A percentile compares a stretch with the other conserved stretches of the same genome.
Evolutionary conservation across 2,329 filamentous ascomycete species (phyloP).

Genomic region (Penicillium sp.): DNA sequence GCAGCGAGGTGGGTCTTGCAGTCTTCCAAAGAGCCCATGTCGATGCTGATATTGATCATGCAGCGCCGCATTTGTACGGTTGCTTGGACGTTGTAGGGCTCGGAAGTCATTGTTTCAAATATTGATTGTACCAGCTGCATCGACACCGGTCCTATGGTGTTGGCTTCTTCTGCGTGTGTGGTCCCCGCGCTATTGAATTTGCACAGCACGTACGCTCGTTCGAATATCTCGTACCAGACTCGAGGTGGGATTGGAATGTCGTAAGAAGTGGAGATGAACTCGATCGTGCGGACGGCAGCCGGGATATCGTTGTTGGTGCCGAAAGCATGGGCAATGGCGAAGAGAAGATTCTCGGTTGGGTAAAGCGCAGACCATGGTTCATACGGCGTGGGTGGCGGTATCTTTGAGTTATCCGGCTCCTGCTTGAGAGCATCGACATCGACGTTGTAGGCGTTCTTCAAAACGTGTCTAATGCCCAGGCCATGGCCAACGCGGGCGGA

Average conservation of each 20-base stretch:
- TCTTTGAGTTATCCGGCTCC: conserved; percentile 28
- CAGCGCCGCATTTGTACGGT: conserved; percentile 52
- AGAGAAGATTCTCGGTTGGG: conserved; percentile 57
- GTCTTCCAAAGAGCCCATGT: conserved; percentile 12
- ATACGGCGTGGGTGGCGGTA: conserved; percentile 39
- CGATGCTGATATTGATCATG: conserved; percentile 29
- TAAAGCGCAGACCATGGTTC: conserved; percentile 49
- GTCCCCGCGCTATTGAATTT: conserved; percentile 21
- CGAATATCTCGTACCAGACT: conserved; percentile 63
- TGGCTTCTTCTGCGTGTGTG: neutral
- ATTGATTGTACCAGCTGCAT: conserved; percentile 48
- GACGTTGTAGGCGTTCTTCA: conserved; percentile 53
- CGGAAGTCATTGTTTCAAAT: conserved; percentile 56
- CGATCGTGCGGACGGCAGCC: conserved; percentile 55
- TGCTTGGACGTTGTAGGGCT: conserved; percentile 54
- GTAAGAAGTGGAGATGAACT: conserved; percentile 59
- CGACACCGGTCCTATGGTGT: conserved; percentile 34
- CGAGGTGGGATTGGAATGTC: conserved; percentile 51
- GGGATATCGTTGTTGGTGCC: conserved; percentile 61
- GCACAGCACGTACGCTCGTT: conserved; percentile 60
- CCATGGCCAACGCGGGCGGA: conserved; percentile 51
- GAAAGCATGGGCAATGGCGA: conserved; percentile 63
- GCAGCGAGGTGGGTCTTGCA: conserved; percentile 27
- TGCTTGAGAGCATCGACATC: conserved; percentile 43
- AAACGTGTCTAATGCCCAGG: conserved; percentile 43